Base-by-base conservation (phyloP, 108 stramenopile species). In the Fragilaria crotonensis region DNA sequence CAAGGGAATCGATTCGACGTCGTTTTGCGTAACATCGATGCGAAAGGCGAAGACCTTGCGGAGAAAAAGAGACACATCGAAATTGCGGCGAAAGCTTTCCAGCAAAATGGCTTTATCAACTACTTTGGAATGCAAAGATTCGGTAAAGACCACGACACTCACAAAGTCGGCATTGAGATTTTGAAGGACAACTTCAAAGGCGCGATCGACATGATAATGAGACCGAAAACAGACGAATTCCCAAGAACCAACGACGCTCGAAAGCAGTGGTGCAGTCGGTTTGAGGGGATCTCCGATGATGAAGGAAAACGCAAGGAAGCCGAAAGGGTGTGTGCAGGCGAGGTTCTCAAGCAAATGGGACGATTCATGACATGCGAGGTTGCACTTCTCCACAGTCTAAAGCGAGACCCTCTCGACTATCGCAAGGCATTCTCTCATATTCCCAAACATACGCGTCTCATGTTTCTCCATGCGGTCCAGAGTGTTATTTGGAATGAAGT, bases 81-180 rank as follows among this genome's bases (percentile, higher is more conserved):
- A 57, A 48, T 57, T 21, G 87, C 90, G 0, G 90, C 79, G 0
- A 26, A 56, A 19, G 57, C 66, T 19, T 59, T 89, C 46, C 62
- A 77, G 45, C 30, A 81, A 19, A 22, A 59, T 54, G 95, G 95
- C 18, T 96, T 96, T 60, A 79, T 96, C 57, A 96, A 96, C 61
- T 93, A 96, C 73, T 96, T 87, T 78, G 95, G 95, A n/a, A 86
- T 89, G 72, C 95, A 96, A 64, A 70, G 95, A 52, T 96, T 96
- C 77, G 95, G 95, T 48, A 93, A 91, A 59, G 84, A 66, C 48
- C 33, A 78, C 54, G 91, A 90, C 61, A 90, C 91, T 14, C 91
- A 93, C 68, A 48, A 73, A 22, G 87, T 84, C 26, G 95, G 95
- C 17, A 78, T 90, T 19, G 81, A 80, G 5, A 66, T 89, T 7